phyloP scores from a whole-genome alignment of 2,329 filamentous ascomycete species.

The Colletotrichum theobromicola region DNA sequence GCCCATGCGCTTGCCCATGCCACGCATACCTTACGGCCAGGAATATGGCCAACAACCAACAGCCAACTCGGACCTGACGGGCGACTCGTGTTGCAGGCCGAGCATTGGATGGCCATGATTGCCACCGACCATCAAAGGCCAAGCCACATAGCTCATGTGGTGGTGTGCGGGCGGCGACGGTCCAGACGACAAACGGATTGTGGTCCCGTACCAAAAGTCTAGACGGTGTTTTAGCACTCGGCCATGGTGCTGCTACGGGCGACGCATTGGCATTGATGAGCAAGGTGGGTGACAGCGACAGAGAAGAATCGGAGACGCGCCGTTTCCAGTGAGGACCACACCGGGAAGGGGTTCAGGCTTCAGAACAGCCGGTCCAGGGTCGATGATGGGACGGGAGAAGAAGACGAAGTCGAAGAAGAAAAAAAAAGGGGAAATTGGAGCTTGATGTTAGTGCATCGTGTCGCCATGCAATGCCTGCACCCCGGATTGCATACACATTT shows the following conservation, averaged over 20 bases:
- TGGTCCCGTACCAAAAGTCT: neutral
- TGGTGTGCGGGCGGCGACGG: neutral
- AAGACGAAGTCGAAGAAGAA: neutral
- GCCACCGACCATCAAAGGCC: neutral
- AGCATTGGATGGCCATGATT: neutral
- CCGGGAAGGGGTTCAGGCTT: neutral
- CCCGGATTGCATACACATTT: neutral
- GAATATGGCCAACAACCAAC: neutral
- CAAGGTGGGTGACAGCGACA: conserved; percentile 17
- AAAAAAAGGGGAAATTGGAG: conserved; percentile 16
- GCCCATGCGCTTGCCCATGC: neutral
- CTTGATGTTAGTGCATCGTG: neutral
- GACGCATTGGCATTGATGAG: conserved; percentile 2
- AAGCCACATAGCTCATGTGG: conserved; percentile 7
- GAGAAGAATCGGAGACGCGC: conserved; percentile 1
- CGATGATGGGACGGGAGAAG: neutral
- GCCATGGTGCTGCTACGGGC: neutral
- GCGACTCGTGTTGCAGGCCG: conserved; percentile 1
- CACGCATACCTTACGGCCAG: neutral
- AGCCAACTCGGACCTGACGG: neutral
- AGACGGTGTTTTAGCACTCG: neutral
- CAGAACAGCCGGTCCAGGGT: neutral
- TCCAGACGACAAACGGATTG: conserved; percentile 2
- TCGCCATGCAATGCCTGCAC: conserved; percentile 5
- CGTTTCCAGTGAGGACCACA: neutral